phyloP scores from a whole-genome alignment of 768 basidiomycete species.

The Auriscalpium orientale region DNA sequence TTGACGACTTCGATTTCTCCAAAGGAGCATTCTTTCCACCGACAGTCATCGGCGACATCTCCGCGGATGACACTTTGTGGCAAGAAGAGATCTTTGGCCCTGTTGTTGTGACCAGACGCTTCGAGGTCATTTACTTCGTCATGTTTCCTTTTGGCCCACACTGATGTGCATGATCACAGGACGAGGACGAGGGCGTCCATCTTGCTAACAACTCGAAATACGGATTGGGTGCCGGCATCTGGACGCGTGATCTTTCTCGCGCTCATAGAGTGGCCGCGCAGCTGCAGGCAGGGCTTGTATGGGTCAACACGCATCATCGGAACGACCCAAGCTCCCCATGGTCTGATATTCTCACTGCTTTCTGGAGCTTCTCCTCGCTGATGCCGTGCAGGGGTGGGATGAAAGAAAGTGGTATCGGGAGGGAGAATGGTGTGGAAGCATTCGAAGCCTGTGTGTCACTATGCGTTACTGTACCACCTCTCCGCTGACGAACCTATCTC shows the following conservation, averaged over 20 bases:
- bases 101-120: slow-evolving; percentile 62
- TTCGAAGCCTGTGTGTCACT: slow-evolving; percentile 60
- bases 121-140: slow-evolving; percentile 28
- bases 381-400: slow-evolving; percentile 64
- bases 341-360: slow-evolving; percentile 31
- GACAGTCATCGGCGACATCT: slow-evolving; percentile 60
- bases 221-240: slow-evolving; percentile 74
- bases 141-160: neutral
- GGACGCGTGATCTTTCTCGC: slow-evolving; percentile 67
- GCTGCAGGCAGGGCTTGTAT: slow-evolving; percentile 72
- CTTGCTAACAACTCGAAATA: slow-evolving; percentile 76
- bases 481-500: neutral
- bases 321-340: slow-evolving; percentile 89
- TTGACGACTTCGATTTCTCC: slow-evolving; percentile 70
- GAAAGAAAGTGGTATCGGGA: slow-evolving; percentile 83
- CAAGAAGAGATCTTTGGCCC: slow-evolving; percentile 83
- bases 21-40: slow-evolving; percentile 74
- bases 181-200: slow-evolving; percentile 54
- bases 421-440: slow-evolving; percentile 82
- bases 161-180: slow-evolving; percentile 22
- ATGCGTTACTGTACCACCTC: neutral
- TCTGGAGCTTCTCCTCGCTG: neutral
- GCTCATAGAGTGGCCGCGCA: slow-evolving; percentile 66
- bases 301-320: slow-evolving; percentile 86
- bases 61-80: slow-evolving; percentile 59